Evolutionary conservation across 495 filamentous ascomycete genomes (phyloP).

Genomic region (Aspergillus nidulans): DNA sequence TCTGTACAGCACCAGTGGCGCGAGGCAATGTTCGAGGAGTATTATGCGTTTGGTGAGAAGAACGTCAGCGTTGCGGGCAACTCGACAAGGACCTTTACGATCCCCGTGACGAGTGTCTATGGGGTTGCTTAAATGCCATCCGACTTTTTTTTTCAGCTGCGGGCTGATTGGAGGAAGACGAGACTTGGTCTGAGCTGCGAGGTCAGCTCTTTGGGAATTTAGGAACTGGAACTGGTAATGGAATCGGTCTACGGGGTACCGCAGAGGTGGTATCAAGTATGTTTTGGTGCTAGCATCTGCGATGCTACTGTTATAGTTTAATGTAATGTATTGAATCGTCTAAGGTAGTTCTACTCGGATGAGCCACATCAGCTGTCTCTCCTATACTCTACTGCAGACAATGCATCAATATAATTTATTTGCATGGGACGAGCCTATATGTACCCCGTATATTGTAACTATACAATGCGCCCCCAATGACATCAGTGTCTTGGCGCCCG

Average conservation of each 20-base stretch:
- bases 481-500: conserved; percentile 8
- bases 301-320: background rate
- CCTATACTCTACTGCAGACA: too few relatives aligned
- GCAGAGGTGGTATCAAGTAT: background rate
- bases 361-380: too few relatives aligned
- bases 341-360: too few relatives aligned
- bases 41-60: conserved; percentile 15
- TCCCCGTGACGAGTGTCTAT: conserved; percentile 24
- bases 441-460: too few relatives aligned
- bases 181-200: background rate
- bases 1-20: conserved; percentile 33
- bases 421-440: too few relatives aligned
- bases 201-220: background rate
- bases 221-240: background rate
- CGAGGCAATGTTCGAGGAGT: conserved; percentile 16
- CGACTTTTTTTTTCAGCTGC: background rate
- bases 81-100: conserved; percentile 14
- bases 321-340: background rate
- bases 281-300: background rate
- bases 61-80: conserved; percentile 16
- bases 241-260: too few relatives aligned
- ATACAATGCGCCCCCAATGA: conserved; percentile 2
- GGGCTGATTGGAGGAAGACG: too few relatives aligned
- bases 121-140: conserved; percentile 24
- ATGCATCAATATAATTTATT: too few relatives aligned